phyloP scores from a whole-genome alignment of 2,329 filamentous ascomycete genomes.

The Endoconidiophora laricicola region DNA sequence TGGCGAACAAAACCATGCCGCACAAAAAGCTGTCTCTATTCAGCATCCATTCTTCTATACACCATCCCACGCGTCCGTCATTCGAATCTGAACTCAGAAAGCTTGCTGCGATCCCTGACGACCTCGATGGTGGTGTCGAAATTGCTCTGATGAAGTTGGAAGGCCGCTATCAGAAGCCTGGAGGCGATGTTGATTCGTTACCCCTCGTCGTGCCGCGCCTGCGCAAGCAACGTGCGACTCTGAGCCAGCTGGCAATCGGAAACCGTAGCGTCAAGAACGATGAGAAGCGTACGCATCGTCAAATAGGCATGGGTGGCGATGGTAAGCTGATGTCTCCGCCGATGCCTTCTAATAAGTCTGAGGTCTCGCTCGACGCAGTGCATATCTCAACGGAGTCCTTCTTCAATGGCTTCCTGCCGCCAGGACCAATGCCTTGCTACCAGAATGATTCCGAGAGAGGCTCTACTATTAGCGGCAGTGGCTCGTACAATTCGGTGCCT shows the following conservation, averaged over 20 bases:
- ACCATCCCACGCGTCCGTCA: constrained; percentile 45
- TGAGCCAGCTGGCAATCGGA: constrained; percentile 11
- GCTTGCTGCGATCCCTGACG: constrained; percentile 75
- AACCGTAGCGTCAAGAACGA: constrained; percentile 27
- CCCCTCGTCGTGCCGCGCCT: constrained; percentile 3
- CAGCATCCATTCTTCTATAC: constrained; percentile 45
- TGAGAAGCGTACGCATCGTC: constrained; percentile 29
- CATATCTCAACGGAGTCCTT: constrained; percentile 6
- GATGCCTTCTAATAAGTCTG: constrained; percentile 12
- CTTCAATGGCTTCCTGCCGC: constrained; percentile 10
- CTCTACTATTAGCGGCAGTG: constrained; percentile 36
- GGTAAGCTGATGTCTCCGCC: constrained; percentile 19
- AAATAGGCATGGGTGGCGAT: constrained; percentile 25
- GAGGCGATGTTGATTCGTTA: neutral
- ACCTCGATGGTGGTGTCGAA: constrained; percentile 72
- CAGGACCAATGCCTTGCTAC: constrained; percentile 19
- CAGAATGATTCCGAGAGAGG: neutral
- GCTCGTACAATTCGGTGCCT: constrained; percentile 59
- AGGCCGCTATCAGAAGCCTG: constrained; percentile 52
- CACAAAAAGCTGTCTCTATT: constrained; percentile 34
- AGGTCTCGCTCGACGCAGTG: constrained; percentile 6
- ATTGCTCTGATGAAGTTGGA: constrained; percentile 86
- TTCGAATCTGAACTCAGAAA: constrained; percentile 82
- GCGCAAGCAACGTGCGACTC: constrained; percentile 9
- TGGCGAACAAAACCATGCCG: constrained; percentile 20